phyloP scores from a whole-genome alignment of 2,329 filamentous ascomycete species.

The Gnomoniopsis sp. region DNA sequence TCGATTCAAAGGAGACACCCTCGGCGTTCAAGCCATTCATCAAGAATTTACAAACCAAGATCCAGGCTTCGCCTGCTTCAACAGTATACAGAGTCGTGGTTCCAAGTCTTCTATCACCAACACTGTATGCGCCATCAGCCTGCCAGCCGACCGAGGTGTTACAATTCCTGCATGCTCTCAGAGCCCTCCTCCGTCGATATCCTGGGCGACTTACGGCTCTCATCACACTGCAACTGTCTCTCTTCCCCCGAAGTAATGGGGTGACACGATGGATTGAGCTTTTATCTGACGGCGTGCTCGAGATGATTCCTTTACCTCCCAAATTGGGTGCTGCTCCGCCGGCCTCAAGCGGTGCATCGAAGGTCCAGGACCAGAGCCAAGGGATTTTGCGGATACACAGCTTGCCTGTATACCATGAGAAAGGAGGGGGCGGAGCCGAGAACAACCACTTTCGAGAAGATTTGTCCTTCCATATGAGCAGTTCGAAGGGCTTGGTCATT shows the following conservation, averaged over 20 bases:
- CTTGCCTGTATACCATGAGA: constrained; percentile 81
- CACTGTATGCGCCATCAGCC: constrained; percentile 68
- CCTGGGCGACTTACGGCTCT: constrained; percentile 65
- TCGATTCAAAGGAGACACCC: constrained; percentile 21
- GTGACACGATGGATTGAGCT: constrained; percentile 84
- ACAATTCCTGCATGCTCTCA: constrained; percentile 75
- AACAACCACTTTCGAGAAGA: constrained; percentile 72
- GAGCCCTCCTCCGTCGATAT: constrained; percentile 69
- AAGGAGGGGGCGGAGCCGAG: constrained; percentile 73
- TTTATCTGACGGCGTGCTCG: constrained; percentile 79
- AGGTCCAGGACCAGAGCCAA: constrained; percentile 70
- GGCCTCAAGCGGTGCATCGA: constrained; percentile 21
- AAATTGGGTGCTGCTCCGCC: constrained; percentile 36
- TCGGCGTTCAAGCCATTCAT: constrained; percentile 66
- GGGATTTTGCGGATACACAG: constrained; percentile 82
- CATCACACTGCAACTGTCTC: constrained; percentile 72
- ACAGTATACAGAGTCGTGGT: constrained; percentile 77
- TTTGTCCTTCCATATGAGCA: constrained; percentile 84
- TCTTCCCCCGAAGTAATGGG: constrained; percentile 73
- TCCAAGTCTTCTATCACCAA: constrained; percentile 84
- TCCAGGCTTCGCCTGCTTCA: constrained; percentile 54
- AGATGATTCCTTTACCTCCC: constrained; percentile 71
- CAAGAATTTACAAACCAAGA: constrained; percentile 49
- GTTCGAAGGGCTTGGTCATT: constrained; percentile 75
- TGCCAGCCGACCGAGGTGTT: constrained; percentile 71